Percentiles rank a stretch among this genome's conserved stretches.
Evolutionary conservation across 345 rosid genomes (phyloP).

Genomic region (rapeseed (Brassica napus)): Da-Ae NC_063446.1:166501-167000

Average conservation of each 20-base stretch:
- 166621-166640: slow-evolving; percentile 84
- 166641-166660: slow-evolving; percentile 83
- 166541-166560: neutral
- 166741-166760: slow-evolving; percentile 48
- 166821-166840: slow-evolving; percentile 56
- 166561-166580: slow-evolving; percentile 58
- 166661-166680: slow-evolving; percentile 49
- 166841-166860: slow-evolving; percentile 90
- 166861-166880: slow-evolving; percentile 59
- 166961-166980: slow-evolving; percentile 47
- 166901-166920: slow-evolving; percentile 72
- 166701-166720: neutral
- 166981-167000: slow-evolving; percentile 91
- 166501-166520: neutral
- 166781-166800: slow-evolving; percentile 80
- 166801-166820: slow-evolving; percentile 82
- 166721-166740: neutral
- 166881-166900: slow-evolving; percentile 68
- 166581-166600: slow-evolving; percentile 88
- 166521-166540: neutral
- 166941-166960: slow-evolving; percentile 44
- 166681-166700: neutral
- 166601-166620: slow-evolving; percentile 73
- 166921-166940: slow-evolving; percentile 80
- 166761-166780: slow-evolving; percentile 77